These are phyloP conservation scores for Neofusicoccum laricinum DNA, from an alignment of 2,329 filamentous ascomycete genomes.

Conservation along the genomic window DNA sequence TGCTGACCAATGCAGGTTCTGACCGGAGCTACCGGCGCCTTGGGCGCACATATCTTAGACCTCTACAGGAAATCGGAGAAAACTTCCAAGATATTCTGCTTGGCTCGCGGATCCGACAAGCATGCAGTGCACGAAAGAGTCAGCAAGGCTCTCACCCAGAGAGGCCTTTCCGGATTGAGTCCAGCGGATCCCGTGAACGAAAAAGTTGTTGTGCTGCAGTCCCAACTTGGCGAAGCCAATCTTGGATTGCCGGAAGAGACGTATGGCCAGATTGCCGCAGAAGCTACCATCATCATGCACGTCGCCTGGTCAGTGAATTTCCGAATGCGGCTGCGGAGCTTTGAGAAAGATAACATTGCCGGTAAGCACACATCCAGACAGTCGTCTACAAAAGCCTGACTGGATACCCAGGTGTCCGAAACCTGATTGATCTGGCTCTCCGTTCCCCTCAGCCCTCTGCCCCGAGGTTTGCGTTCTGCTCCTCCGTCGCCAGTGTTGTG, in stretches of 20 bases:
- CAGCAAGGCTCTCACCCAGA: slow-evolving; percentile 41
- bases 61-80: slow-evolving; percentile 38
- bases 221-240: slow-evolving; percentile 44
- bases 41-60: slow-evolving; percentile 52
- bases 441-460: slow-evolving; percentile 29
- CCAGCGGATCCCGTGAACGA: slow-evolving; percentile 19
- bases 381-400: slow-evolving; percentile 16
- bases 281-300: slow-evolving; percentile 57
- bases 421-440: slow-evolving; percentile 49
- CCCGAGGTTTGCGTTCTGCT: slow-evolving; percentile 50
- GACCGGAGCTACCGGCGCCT: slow-evolving; percentile 50
- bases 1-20: slow-evolving; percentile 30
- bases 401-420: slow-evolving; percentile 35
- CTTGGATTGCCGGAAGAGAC: slow-evolving; percentile 48
- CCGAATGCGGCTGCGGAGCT: slow-evolving; percentile 54
- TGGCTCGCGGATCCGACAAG: slow-evolving; percentile 50
- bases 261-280: slow-evolving; percentile 41
- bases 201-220: slow-evolving; percentile 49
- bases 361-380: slow-evolving; percentile 24
- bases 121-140: slow-evolving; percentile 46
- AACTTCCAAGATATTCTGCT: slow-evolving; percentile 53
- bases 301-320: slow-evolving; percentile 67
- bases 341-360: slow-evolving; percentile 53
- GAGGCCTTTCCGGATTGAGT: slow-evolving; percentile 28
- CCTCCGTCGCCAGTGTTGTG: slow-evolving; percentile 49